Evolutionary conservation across 164 flowering plant genomes (phyloP).

Genomic region (Stephania cephalantha): DNA sequence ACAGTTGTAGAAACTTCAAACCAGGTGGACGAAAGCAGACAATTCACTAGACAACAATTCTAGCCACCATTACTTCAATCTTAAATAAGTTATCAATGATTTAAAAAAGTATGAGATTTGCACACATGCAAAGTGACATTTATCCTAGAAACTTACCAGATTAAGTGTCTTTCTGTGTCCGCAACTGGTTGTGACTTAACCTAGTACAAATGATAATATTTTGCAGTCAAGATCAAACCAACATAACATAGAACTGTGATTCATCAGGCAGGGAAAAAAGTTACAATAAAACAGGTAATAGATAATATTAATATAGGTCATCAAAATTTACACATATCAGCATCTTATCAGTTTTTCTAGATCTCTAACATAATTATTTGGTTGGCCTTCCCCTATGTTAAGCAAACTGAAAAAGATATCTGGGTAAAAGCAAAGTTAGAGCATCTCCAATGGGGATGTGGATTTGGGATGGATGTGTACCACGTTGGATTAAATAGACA

Average conservation of each 20-base stretch:
- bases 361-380: not conserved
- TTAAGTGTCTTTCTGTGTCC: constrained; percentile 50
- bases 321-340: not conserved
- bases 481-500: no score
- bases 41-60: no score
- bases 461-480: no score
- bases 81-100: not conserved
- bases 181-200: constrained; percentile 81
- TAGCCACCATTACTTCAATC: not conserved
- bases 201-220: constrained; percentile 27
- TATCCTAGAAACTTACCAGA: constrained; percentile 32
- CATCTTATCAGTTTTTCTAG: not conserved
- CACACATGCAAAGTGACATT: constrained; percentile 6
- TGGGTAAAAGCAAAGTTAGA: not conserved
- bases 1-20: no score
- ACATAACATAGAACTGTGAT: no score
- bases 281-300: not conserved
- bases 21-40: no score
- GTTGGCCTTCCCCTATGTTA: not conserved
- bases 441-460: no score
- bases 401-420: not conserved
- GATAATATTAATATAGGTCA: not conserved
- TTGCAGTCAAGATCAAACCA: constrained; percentile 5
- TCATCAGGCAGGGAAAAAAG: not conserved
- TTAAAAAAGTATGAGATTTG: not conserved